Base-by-base conservation (phyloP, 2,329 filamentous ascomycete genomes). In the Diplodia seriata region DNA sequence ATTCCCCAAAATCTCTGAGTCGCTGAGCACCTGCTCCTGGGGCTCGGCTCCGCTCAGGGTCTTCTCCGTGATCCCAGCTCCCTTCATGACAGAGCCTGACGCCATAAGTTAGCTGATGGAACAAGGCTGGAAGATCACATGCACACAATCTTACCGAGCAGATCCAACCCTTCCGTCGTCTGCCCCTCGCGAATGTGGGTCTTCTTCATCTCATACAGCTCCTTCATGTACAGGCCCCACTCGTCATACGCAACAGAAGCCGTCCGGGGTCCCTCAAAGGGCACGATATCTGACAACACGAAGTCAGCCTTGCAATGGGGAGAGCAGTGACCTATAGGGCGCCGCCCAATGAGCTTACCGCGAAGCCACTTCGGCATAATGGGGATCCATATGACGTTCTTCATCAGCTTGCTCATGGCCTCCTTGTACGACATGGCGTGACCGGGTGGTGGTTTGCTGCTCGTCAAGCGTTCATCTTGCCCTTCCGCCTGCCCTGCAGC, bases 1-100 rank as follows among this genome's bases (percentile, higher is more conserved):
- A 74, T 93, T 93, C 62, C 90, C 90, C 33, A 91, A 80, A 68
- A 94, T 89, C 67, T 93, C 90, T 4, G 84, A 83, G 70, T 89
- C 86, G 5, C 79, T 83, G n/a, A 90, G 77, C 20, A 77, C 76
- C 14, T 78, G 80, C 70, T 76, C 72, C 74, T 29, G 73, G 54
- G 57, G 49, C 57, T 70, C 70, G 56, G 67, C 33, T 15, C 67
- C 33, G n/a, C 61, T 65, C n/a, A 74, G 72, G 23, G 61, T 57
- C n/a, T 68, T 55, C 53, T 59, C 40, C 15, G 75, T 71, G 64
- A 79, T 77, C 2, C 75, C 76, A 33, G 76, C 76, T 33, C 72
- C 74, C 31, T 73, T 73, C 29, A 79, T 79, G n/a, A 79, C 69
- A 14, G 77, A 72, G n/a, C 75, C 67, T 68, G 53, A 63, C 49